Evolutionary conservation across 1,284 basidiomycete genomes (phyloP).

Genomic region (Sporisorium scitamineum): DNA sequence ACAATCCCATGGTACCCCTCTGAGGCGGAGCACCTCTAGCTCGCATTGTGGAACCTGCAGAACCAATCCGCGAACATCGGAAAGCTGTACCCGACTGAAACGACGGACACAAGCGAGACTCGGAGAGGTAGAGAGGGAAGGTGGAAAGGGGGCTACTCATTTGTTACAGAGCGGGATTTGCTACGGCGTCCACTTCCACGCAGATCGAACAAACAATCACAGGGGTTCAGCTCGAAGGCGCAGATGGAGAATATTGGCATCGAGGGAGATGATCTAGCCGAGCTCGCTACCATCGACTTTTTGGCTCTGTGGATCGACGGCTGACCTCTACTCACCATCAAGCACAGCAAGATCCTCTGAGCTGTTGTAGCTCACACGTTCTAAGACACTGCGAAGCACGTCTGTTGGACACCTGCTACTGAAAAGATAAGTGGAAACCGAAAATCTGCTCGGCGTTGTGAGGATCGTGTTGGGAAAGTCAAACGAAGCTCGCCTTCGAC

Average conservation of each 20-base stretch:
- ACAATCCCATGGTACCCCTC: slow-evolving; percentile 3
- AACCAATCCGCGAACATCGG: not conserved
- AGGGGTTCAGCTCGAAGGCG: not conserved
- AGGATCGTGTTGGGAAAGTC: slow-evolving; percentile 6
- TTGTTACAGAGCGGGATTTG: not conserved
- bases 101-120: not conserved
- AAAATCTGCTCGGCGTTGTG: slow-evolving; percentile 5
- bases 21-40: slow-evolving; percentile 9
- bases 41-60: not conserved
- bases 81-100: not conserved
- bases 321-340: not conserved
- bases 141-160: not conserved
- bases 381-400: not conserved
- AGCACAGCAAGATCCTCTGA: not conserved
- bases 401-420: not conserved
- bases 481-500: too few species aligned
- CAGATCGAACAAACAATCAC: slow-evolving; percentile 1
- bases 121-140: not conserved
- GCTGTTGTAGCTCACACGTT: too few species aligned
- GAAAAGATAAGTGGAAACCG: not conserved
- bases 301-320: not conserved
- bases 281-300: not conserved
- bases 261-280: slow-evolving; percentile 2
- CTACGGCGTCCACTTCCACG: not conserved
- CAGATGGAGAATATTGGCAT: not conserved